Base-by-base conservation (phyloP, 805 yeast genomes). In the Danielozyma ontarioensis region DNA sequence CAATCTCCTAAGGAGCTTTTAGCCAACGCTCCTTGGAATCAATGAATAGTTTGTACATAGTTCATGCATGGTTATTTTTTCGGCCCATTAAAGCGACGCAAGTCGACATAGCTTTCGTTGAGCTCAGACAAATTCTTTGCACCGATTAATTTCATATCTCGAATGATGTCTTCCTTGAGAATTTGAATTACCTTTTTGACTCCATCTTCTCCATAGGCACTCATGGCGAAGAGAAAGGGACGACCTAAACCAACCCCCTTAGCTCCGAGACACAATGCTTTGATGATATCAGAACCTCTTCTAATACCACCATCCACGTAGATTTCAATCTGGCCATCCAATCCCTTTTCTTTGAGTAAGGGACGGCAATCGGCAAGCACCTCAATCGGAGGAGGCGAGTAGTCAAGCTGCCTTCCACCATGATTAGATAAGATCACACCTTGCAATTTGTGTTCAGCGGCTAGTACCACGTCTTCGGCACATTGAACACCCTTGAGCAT, bases 91-190 rank as follows among this genome's bases (percentile, higher is more conserved):
- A 19, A 19, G 8, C 10, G 8, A 13, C 10, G 6, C 8, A 25
- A 13, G 49, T 88, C 96, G 14, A 89, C 68, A 46, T 74, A 71
- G 4, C 68, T 64, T 11, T 78, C 79, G 39, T 76, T 67, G 35
- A 87, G 64, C 25, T 87, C 75, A 13, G 64, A 68, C 23, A 87
- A 55, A 27, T 64, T 71, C 11, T 71, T 74, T 13, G 76, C 90
- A 28, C 95, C 96, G 24, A 86, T 54, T 32, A 87, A 62, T 42
- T 90, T 70, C 95, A 87, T 83, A 48, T 78, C 76, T 80, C 82
- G 77, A 35, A 69, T 76, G 16, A 86, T 44, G 52, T 86, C 95
- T 39, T 78, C 82, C 42, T 75, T 76, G 41, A 87, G 61, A 36
- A 86, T 59, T 35, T 74, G 75, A 35, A 77, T 68, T 2, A 80